Percentiles rank a stretch among this genome's conserved stretches.
Conservation (phyloP, 805 yeast species). For the Pichia eremophila region DNA sequence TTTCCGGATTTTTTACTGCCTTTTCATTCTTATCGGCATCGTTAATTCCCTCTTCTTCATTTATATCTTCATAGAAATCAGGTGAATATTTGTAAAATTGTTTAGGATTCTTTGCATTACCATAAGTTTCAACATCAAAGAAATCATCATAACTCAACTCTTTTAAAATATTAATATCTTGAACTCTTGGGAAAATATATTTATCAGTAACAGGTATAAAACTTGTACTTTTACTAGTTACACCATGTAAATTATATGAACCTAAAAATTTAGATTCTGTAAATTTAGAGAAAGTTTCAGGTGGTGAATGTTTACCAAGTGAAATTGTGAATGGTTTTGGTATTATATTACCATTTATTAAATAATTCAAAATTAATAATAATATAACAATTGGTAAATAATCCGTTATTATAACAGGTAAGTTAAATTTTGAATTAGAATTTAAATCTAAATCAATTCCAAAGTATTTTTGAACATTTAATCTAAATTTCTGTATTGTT, state of each 20-base stretch:
- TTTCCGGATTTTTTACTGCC: conserved; percentile 19
- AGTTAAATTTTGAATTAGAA: too few species aligned
- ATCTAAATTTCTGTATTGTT: too few species aligned
- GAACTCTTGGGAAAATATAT: conserved; percentile 66
- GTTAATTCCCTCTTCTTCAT: conserved; percentile 19
- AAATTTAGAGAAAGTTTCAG: conserved; percentile 6
- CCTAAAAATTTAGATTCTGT: conserved; percentile 15
- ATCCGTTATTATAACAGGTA: too few species aligned
- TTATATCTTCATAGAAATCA: conserved; percentile 30
- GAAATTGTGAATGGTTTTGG: background rate
- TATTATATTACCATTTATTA: background rate
- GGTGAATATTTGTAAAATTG: conserved; percentile 30
- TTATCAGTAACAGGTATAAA: conserved; percentile 37
- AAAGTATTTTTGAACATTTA: too few species aligned
- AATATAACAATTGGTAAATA: too few species aligned
- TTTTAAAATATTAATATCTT: conserved; percentile 53
- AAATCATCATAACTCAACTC: conserved; percentile 46
- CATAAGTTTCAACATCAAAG: conserved; percentile 32
- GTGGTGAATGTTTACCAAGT: background rate
- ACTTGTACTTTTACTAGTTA: conserved; percentile 21
- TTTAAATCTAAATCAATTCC: too few species aligned
- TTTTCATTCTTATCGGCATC: too few species aligned
- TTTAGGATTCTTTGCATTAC: too few species aligned
- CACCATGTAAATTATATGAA: background rate
- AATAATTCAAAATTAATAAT: too few species aligned